Base-by-base conservation (phyloP, 1,284 basidiomycete genomes). In the Puccinia coronata region DNA sequence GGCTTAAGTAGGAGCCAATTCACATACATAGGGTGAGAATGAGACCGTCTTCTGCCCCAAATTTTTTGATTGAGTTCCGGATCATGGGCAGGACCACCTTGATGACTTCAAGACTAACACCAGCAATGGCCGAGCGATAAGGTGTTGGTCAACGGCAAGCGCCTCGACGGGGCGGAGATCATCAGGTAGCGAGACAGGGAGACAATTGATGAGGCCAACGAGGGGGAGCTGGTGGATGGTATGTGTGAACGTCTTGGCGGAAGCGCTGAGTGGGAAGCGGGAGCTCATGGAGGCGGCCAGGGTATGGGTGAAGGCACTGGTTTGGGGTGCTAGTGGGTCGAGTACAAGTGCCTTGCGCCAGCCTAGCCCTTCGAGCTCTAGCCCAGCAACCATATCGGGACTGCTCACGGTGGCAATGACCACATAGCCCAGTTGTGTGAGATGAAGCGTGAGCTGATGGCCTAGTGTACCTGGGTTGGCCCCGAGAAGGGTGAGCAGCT, bases 41-140 rank as follows among this genome's bases (percentile, higher is more conserved):
- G 25, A 80, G 41, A 3, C 55, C 69, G 36, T 80, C 69, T 25
- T 61, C 31, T 23, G 53, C 55, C 9, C 59, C n/a, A 6, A 49
- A 25, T 47, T 57, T 70, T 49, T 72, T 43, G 59, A 73, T 61
- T 25, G 78, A 80, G 51, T 80, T 72, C 2, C 78, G 78, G 14
- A 80, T 73, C 20, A 80, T 80, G 43, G 78, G 78, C 5, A 80
- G 70, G n/a, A 80, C 43, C n/a, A 73, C 11, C 28, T 80, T 80
- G 41, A 80, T 25, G 39, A 80, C 34, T 12, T 73, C 70, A 1
- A 80, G 57, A 41, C 57, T 63, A 41, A 55, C 28, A 14, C 55
- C 51, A 20, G 61, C 53, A 20, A 55, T 31, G 8, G 41, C 36
- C 47, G 25, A 25, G 67, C 49, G 43, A 73, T 34, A 18, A 72